Evolutionary conservation across 2,329 filamentous ascomycete species (phyloP).

Genomic region (Xylariaceae sp.): DNA sequence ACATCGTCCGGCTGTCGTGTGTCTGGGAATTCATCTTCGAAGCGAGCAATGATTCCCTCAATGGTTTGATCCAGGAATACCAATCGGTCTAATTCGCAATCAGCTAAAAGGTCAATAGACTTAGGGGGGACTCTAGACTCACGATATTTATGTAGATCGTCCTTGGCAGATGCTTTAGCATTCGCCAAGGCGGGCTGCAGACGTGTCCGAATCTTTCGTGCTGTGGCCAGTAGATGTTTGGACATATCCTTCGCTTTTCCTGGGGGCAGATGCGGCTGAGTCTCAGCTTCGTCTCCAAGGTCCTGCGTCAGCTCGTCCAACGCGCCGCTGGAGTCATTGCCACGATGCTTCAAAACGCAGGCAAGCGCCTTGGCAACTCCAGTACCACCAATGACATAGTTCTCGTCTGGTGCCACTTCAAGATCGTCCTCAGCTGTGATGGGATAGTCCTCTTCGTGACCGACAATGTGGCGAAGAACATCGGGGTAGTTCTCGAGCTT

Average conservation of each 20-base stretch:
- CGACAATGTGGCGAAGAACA: constrained; percentile 80
- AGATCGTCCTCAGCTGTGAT: constrained; percentile 49
- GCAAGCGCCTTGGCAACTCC: constrained; percentile 91
- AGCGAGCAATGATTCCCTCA: constrained; percentile 85
- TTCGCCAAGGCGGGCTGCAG: constrained; percentile 78
- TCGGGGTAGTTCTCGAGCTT: constrained; percentile 59
- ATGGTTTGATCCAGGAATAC: constrained; percentile 85
- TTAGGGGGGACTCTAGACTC: constrained; percentile 37
- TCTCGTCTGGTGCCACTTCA: constrained; percentile 73
- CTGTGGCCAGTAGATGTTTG: constrained; percentile 79
- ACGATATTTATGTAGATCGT: constrained; percentile 70
- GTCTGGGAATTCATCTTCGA: constrained; percentile 94
- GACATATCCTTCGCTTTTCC: constrained; percentile 86
- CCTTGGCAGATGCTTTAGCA: constrained; percentile 61
- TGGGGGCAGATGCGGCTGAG: constrained; percentile 37
- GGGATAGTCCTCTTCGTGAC: constrained; percentile 51
- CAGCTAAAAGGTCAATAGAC: constrained; percentile 21
- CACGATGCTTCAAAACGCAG: constrained; percentile 80
- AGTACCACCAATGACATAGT: constrained; percentile 93
- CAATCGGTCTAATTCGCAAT: constrained; percentile 56
- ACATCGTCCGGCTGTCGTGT: constrained; percentile 50
- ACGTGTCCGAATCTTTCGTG: constrained; percentile 78
- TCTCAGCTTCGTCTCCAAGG: constrained; percentile 46
- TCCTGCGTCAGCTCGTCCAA: constrained; percentile 51
- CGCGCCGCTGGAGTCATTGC: constrained; percentile 54